Evolutionary conservation across 352 stramenopile genomes (phyloP), one percentile per base, ranked within the genome.

Genomic region (Phytophthora uliginosa): DNA sequence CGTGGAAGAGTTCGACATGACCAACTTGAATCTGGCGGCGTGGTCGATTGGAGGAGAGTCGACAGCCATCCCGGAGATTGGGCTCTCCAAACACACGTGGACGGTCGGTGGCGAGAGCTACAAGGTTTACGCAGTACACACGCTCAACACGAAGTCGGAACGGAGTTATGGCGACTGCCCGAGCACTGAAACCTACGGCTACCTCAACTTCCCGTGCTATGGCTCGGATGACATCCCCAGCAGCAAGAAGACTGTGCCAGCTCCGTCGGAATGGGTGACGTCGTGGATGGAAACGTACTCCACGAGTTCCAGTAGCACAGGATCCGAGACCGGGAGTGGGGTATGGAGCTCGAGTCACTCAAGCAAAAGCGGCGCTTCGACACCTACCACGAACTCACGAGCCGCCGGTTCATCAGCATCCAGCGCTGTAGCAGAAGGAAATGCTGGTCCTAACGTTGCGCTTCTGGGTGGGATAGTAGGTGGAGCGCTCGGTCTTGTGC

Each of bases 191-290:
- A 26, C 20, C 38, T 74, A 75, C 59, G 67, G 71, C 7, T 74
- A 67, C 34, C 33, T 78, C 33, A 78, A 72, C 51, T 72, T 78
- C 48, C 66, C 71, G 9, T 78, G 71, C 61, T 77, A 77, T 45
- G 69, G 69, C 58, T 55, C 53, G 10, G 47, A 62, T 45, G 15
- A 62, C 36, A 40, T 62, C 17, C 26, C 45, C 12, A 36, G 52
- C 12, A 54, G 13, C 34, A 48, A 63, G 18, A n/a, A 55, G 10
- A 62, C 63, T 28, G 24, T 57, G 10, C 63, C 69, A 55, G 59
- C 69, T 7, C 63, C 69, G 36, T 63, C 58, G 6, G 63, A 73
- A n/a, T 77, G 69, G 69, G 69, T 77, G 33, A 73, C 69, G 22
- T 73, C 63, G 10, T 77, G 69, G 69, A 63, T 59, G 26, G 3